Conservation (phyloP, 257 asterid species). For the Dorcoceras hygrometricum region DNA sequence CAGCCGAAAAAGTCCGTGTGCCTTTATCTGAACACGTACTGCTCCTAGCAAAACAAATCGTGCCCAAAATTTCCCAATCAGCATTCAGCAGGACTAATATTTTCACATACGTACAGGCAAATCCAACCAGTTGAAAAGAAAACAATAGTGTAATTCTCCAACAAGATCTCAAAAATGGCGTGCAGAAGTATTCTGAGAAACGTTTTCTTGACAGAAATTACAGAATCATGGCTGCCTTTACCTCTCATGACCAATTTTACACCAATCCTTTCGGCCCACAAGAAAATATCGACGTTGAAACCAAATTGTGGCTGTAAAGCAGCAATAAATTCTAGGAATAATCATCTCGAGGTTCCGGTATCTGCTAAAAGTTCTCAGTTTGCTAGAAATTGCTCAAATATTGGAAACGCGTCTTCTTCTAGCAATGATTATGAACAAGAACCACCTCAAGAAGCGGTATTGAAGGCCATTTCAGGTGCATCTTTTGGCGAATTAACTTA, state of each 20-base stretch:
- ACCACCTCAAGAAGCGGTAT: slow-evolving; percentile 93
- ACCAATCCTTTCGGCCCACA: slow-evolving; percentile 32
- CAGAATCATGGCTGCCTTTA: slow-evolving; percentile 54
- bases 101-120: background rate
- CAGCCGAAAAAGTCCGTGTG: background rate
- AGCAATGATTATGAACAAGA: slow-evolving; percentile 61
- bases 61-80: background rate
- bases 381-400: slow-evolving; percentile 44
- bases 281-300: slow-evolving; percentile 26
- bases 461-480: slow-evolving; percentile 88
- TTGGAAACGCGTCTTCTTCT: slow-evolving; percentile 42
- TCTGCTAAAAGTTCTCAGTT: slow-evolving; percentile 26
- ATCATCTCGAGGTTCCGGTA: slow-evolving; percentile 8
- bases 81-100: background rate
- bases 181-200: slow-evolving; percentile 48
- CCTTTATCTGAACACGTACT: slow-evolving; percentile 11
- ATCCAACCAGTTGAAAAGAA: background rate
- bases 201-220: slow-evolving; percentile 53
- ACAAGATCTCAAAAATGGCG: slow-evolving; percentile 47
- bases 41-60: slow-evolving; percentile 18
- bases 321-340: slow-evolving; percentile 24
- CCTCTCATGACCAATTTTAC: slow-evolving; percentile 31
- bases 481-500: background rate
- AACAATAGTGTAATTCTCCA: background rate
- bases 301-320: slow-evolving; percentile 41